Conservation (phyloP, 2,329 filamentous ascomycete species). For the Xylariaceae sp. region DNA sequence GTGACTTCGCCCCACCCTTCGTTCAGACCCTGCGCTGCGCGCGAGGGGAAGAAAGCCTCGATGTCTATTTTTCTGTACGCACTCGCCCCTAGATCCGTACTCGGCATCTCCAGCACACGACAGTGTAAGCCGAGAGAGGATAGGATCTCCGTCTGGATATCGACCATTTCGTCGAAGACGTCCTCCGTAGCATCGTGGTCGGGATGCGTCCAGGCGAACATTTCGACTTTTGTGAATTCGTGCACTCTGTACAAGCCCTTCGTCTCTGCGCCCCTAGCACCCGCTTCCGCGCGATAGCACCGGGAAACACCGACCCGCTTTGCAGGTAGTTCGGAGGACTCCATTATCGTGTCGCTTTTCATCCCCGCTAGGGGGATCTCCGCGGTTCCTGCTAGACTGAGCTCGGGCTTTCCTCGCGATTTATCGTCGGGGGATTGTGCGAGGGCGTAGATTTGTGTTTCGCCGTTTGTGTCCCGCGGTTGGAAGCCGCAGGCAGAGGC, state of each 20-base stretch:
- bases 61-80: slow-evolving; percentile 87
- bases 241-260: slow-evolving; percentile 96
- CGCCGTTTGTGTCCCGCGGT: slow-evolving; percentile 82
- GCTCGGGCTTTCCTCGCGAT: slow-evolving; percentile 59
- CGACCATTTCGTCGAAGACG: slow-evolving; percentile 80
- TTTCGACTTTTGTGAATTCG: slow-evolving; percentile 97
- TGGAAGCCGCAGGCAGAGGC: slow-evolving; percentile 90
- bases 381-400: slow-evolving; percentile 80
- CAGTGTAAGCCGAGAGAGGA: slow-evolving; percentile 73
- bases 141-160: slow-evolving; percentile 82
- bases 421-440: slow-evolving; percentile 62
- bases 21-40: slow-evolving; percentile 46
- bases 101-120: slow-evolving; percentile 89
- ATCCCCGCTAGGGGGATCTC: slow-evolving; percentile 94
- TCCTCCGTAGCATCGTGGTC: slow-evolving; percentile 45
- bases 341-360: slow-evolving; percentile 70
- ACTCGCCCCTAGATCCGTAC: slow-evolving; percentile 81
- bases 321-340: slow-evolving; percentile 63
- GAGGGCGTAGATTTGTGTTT: slow-evolving; percentile 86
- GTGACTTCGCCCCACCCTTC: slow-evolving; percentile 92
- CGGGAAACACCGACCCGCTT: slow-evolving; percentile 80
- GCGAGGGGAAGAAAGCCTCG: slow-evolving; percentile 87
- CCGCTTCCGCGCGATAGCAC: slow-evolving; percentile 95
- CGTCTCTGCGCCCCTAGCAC: slow-evolving; percentile 81
- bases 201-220: slow-evolving; percentile 85